These are phyloP conservation scores for Gossypium raimondii DNA, from an alignment of 345 rosid genomes.

Conservation along the genomic window DNA sequence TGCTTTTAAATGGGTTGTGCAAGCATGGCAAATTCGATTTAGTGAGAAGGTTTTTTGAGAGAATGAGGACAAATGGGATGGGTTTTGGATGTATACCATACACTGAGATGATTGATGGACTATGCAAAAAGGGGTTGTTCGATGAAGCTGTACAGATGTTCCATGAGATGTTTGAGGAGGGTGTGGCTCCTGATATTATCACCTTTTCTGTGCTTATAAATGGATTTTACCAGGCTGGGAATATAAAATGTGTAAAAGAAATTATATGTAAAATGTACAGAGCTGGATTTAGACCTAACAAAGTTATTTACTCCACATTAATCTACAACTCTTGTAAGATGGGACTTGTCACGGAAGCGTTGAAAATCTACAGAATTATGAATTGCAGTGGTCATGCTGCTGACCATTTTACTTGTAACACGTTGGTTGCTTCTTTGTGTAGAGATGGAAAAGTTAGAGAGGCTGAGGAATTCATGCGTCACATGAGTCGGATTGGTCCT, in stretches of 20 bases:
- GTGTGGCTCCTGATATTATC: constrained; percentile 58
- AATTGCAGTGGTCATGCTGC: constrained; percentile 38
- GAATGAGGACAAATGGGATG: constrained; percentile 55
- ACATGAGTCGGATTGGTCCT: constrained; percentile 46
- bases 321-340: constrained; percentile 53
- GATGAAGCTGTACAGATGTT: constrained; percentile 59
- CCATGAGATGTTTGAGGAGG: constrained; percentile 52
- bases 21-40: constrained; percentile 54
- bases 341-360: constrained; percentile 53
- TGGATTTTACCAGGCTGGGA: constrained; percentile 64
- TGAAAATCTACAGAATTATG: constrained; percentile 59
- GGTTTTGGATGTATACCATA: constrained; percentile 49
- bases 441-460: constrained; percentile 54
- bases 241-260: constrained; percentile 44
- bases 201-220: constrained; percentile 75
- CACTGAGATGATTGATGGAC: constrained; percentile 71
- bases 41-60: constrained; percentile 55
- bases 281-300: constrained; percentile 59
- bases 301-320: constrained; percentile 50
- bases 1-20: constrained; percentile 66
- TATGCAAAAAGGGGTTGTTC: constrained; percentile 56
- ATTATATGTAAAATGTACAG: constrained; percentile 59
- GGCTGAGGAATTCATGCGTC: constrained; percentile 60
- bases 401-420: constrained; percentile 49
- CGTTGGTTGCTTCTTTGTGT: constrained; percentile 60